Evolutionary conservation across 2,329 filamentous ascomycete species (phyloP).

Genomic region (Fusarium nodosum): DNA sequence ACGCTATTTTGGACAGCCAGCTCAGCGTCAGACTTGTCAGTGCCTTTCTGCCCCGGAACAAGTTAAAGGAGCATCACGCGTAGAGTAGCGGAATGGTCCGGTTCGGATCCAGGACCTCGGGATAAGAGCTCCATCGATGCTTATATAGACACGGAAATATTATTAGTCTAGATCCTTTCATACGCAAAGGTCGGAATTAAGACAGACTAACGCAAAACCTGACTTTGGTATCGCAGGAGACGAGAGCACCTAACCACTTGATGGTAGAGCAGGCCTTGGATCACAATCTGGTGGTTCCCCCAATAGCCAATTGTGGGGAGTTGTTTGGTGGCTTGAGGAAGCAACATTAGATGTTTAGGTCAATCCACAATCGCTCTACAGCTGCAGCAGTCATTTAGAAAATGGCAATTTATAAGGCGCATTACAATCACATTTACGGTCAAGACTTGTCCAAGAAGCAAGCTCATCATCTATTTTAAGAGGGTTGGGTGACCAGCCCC

Average conservation of each 20-base stretch:
- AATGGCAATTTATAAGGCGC: background rate
- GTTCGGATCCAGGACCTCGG: background rate
- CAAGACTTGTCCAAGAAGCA: conserved; percentile 46
- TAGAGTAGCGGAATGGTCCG: background rate
- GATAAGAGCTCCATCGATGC: background rate
- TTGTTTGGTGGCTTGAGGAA: no score
- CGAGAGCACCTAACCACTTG: background rate
- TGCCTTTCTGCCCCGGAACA: background rate
- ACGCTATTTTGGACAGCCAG: background rate
- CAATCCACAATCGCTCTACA: no score
- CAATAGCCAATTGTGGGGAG: no score
- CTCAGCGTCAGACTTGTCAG: background rate
- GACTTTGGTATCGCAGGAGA: background rate
- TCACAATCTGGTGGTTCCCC: no score
- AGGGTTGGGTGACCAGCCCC: conserved; percentile 48
- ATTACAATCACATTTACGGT: conserved; percentile 22
- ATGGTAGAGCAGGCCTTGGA: no score
- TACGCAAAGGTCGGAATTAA: background rate
- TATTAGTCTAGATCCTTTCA: background rate
- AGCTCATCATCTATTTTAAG: conserved; percentile 56
- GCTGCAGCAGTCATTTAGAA: no score
- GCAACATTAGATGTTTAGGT: no score
- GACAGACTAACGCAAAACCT: background rate
- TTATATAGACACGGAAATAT: background rate
- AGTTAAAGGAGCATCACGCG: background rate